Base-by-base conservation (phyloP, 805 yeast species). In the Dipodascopsis uninucleata region DNA sequence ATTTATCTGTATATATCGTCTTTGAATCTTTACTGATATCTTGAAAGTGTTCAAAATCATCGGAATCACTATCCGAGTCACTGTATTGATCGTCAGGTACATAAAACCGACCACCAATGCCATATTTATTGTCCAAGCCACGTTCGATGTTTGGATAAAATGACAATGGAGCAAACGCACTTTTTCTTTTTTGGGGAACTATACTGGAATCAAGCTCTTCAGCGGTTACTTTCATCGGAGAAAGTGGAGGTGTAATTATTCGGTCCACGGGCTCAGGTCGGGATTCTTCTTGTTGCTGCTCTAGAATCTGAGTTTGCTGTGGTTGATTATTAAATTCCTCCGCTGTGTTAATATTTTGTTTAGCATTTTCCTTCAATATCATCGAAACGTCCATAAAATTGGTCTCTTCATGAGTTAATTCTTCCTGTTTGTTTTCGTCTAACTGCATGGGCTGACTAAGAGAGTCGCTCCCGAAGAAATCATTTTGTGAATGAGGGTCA, bases 81-180 rank as follows among this genome's bases (percentile, higher is more conserved):
- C 37, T 53, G n/a, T 45, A 56, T 12, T 44, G 57, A 21, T 47
- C 57, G 10, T 47, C 42, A 3, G 63, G 53, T 10, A 84, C 85
- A 60, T 80, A 88, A 60, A 85, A 90, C 59, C 89, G 84, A 1
- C 98, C 98, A 4, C 98, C 98, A 52, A 75, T 74, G 9, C 82
- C 81, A 58, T 90, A 90, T 59, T 90, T 90, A 45, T 84, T 79
- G 60, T 90, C 97, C 31, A 90, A 80, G 46, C 76, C 79, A 36
- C 77, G 75, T 45, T 79, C 80, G 43, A 86, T 82, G 16, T 82
- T 74, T 0, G 96, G 95, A 57, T 85, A 83, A 66, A 88, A 89
- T 32, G 75, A 72, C 32, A 88, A 69, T 0, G 95, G 95, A 0
- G 95, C 85, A 64, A 87, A 89, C 0, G 82, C 78, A 33, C 95